A percentile compares a stretch with the other conserved stretches of the same genome.
Evolutionary conservation across 805 yeast species (phyloP).

Genomic region (Candida qinlingensis): DNA sequence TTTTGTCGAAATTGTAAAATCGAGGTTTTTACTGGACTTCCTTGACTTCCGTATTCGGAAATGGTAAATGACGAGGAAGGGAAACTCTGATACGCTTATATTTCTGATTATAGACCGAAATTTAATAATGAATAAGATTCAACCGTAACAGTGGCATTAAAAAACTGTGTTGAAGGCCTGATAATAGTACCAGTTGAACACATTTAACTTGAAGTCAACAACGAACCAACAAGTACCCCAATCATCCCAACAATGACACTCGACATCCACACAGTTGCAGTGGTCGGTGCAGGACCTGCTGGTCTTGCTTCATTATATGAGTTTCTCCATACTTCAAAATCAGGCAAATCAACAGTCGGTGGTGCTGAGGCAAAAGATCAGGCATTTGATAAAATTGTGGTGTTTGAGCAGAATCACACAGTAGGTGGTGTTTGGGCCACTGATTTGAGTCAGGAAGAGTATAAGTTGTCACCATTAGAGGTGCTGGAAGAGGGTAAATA

Average conservation of each 20-base stretch:
- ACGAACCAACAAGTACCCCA: too few species aligned
- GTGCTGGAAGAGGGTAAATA: conserved; percentile 30
- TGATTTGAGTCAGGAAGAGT: background rate
- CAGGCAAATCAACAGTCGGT: conserved; percentile 24
- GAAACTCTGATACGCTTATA: background rate
- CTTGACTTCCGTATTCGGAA: conserved; percentile 5
- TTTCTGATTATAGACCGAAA: background rate
- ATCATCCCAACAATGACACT: background rate
- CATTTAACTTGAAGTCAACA: too few species aligned
- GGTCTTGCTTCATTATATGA: conserved; percentile 28
- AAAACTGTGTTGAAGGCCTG: too few species aligned
- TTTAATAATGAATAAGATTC: too few species aligned
- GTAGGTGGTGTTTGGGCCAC: conserved; percentile 39
- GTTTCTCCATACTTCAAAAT: conserved; percentile 24
- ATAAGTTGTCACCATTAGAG: conserved; percentile 21
- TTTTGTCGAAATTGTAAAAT: background rate
- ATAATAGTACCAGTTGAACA: too few species aligned
- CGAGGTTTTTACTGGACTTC: background rate
- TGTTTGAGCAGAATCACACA: conserved; percentile 33
- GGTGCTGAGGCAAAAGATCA: background rate
- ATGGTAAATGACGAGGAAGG: background rate
- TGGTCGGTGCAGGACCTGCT: conserved; percentile 28
- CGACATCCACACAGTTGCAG: conserved; percentile 23
- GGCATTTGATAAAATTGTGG: conserved; percentile 25
- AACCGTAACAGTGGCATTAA: too few species aligned